Conservation (phyloP, 2,329 filamentous ascomycete genomes). For the Ceratocystis alfenasii region DNA sequence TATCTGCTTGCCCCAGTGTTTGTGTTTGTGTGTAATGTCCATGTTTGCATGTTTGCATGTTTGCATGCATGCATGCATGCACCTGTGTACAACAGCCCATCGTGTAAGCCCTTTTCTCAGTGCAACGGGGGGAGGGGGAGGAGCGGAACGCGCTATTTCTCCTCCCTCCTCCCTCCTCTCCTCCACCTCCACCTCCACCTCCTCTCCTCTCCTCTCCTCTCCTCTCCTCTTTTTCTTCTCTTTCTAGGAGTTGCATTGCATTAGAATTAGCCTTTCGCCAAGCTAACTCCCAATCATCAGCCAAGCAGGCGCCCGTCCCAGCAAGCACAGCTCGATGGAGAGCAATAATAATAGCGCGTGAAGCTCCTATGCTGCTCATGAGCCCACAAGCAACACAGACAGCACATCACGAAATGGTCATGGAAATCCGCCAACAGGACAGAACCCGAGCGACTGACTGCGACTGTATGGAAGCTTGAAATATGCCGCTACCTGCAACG, state of each 20-base stretch:
- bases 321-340: too few relatives aligned
- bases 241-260: not conserved
- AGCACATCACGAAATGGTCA: too few relatives aligned
- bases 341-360: too few relatives aligned
- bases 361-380: too few relatives aligned
- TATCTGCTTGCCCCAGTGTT: not conserved
- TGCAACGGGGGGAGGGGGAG: slow-evolving; percentile 5
- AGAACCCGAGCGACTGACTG: too few relatives aligned
- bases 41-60: not conserved
- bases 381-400: too few relatives aligned
- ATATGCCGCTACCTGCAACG: too few relatives aligned
- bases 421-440: too few relatives aligned
- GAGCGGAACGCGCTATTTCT: slow-evolving; percentile 6
- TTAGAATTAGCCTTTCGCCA: not conserved
- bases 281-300: not conserved
- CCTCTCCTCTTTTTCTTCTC: not conserved
- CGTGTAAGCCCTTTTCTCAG: not conserved
- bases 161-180: not conserved
- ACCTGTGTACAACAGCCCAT: slow-evolving; percentile 4
- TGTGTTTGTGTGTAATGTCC: not conserved
- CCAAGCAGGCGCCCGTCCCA: not conserved
- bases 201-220: not conserved
- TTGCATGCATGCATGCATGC: not conserved
- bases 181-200: not conserved
- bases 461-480: too few relatives aligned